Conservation (phyloP, 2,329 filamentous ascomycete species). For the Ophiostoma triangulosporum region DNA sequence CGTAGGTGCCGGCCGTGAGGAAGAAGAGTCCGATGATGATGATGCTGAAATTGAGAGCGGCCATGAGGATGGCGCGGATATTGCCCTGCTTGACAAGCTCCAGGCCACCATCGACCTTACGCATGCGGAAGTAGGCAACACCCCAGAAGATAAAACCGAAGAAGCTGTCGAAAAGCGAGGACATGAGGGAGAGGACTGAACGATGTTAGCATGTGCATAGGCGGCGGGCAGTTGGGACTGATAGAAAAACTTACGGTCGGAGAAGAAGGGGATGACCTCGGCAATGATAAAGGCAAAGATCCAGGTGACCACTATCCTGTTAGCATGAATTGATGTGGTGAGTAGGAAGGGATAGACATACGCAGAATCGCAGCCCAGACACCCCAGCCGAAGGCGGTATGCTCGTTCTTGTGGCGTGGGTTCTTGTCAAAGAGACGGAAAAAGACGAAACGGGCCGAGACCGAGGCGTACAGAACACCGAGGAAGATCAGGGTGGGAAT, state of each 20-base stretch:
- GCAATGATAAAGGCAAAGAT: conserved; percentile 84
- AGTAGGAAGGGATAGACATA: conserved; percentile 20
- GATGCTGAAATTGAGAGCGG: conserved; percentile 57
- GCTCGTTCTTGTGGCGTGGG: conserved; percentile 60
- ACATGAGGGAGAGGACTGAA: conserved; percentile 58
- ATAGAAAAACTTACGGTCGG: conserved; percentile 40
- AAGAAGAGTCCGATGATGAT: conserved; percentile 70
- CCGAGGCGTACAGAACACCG: conserved; percentile 79
- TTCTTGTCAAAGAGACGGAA: conserved; percentile 71
- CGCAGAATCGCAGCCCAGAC: conserved; percentile 62
- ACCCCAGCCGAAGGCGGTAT: conserved; percentile 71
- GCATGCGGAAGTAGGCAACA: conserved; percentile 66
- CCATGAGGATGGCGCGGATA: conserved; percentile 36
- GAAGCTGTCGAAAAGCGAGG: conserved; percentile 83
- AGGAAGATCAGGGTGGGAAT: conserved; percentile 88
- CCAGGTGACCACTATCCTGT: conserved; percentile 50
- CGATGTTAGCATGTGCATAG: conserved; percentile 14
- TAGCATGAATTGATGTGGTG: not conserved
- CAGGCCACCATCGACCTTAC: conserved; percentile 45
- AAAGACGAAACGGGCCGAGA: conserved; percentile 82
- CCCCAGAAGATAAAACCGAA: conserved; percentile 96
- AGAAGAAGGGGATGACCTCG: conserved; percentile 88
- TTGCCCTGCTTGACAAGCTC: conserved; percentile 39
- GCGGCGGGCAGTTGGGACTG: conserved; percentile 18
- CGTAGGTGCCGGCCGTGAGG: conserved; percentile 70